Conservation (phyloP, 805 yeast genomes). For the Lipomyces sp. region DNA sequence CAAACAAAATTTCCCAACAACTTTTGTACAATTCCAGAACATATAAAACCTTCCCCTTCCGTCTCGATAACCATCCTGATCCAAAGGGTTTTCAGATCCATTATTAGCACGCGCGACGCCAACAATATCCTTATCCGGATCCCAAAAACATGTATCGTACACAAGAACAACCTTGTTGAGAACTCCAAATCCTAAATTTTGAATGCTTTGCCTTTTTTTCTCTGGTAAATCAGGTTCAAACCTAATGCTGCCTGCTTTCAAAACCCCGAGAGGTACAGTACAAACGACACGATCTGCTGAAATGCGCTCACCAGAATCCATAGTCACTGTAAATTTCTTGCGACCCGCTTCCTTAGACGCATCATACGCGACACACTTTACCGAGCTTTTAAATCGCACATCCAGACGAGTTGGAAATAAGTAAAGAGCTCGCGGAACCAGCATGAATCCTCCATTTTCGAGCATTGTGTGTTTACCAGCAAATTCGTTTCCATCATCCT, state of each 20-base stretch:
- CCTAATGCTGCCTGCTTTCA: conserved; percentile 47
- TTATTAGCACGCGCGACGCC: conserved; percentile 44
- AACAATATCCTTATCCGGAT: conserved; percentile 43
- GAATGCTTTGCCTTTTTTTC: conserved; percentile 49
- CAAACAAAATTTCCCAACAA: conserved; percentile 48
- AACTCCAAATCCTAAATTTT: conserved; percentile 49
- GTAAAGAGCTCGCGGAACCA: conserved; percentile 48
- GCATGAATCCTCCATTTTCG: conserved; percentile 45
- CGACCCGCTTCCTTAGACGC: conserved; percentile 36
- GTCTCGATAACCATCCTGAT: conserved; percentile 38
- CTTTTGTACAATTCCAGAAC: conserved; percentile 48
- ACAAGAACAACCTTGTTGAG: conserved; percentile 49
- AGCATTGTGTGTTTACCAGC: conserved; percentile 49
- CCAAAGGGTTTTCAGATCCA: conserved; percentile 21
- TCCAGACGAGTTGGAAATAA: conserved; percentile 48
- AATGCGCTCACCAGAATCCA: conserved; percentile 51
- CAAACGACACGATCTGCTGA: conserved; percentile 49
- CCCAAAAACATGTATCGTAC: conserved; percentile 50
- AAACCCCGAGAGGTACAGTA: conserved; percentile 51
- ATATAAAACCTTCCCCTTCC: conserved; percentile 48
- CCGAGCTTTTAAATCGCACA: conserved; percentile 49
- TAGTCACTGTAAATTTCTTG: conserved; percentile 36
- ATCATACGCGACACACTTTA: conserved; percentile 48
- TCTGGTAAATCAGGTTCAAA: conserved; percentile 52
- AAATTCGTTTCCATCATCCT: conserved; percentile 49